Percentiles rank a stretch among this genome's conserved stretches.
Conservation (phyloP, 1,139 yeast species). For the Entelexis sorbosivorans region DNA sequence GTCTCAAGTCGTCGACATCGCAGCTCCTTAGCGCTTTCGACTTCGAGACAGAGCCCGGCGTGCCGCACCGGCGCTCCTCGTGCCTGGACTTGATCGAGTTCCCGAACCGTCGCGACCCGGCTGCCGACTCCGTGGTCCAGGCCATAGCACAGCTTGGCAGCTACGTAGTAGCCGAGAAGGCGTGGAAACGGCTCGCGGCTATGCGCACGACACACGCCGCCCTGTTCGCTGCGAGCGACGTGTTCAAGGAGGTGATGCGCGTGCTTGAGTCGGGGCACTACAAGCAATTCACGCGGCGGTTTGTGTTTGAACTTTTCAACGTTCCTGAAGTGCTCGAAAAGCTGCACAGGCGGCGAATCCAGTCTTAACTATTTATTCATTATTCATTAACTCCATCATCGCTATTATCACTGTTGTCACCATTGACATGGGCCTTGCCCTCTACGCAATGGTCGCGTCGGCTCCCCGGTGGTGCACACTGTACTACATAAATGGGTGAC, state of each 20-base stretch:
- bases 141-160: slow-evolving; percentile 54
- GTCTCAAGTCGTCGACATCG: slow-evolving; percentile 2
- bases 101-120: slow-evolving; percentile 30
- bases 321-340: slow-evolving; percentile 46
- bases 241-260: slow-evolving; percentile 51
- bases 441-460: too few species aligned
- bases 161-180: slow-evolving; percentile 51
- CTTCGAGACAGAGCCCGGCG: slow-evolving; percentile 12
- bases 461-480: too few species aligned
- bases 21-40: slow-evolving; percentile 13
- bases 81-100: slow-evolving; percentile 23
- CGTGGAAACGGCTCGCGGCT: slow-evolving; percentile 50
- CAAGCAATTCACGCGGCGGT: slow-evolving; percentile 52
- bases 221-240: slow-evolving; percentile 45
- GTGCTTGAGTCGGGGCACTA: slow-evolving; percentile 58
- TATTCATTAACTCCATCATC: background rate
- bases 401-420: too few species aligned
- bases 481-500: too few species aligned
- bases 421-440: too few species aligned
- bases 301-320: slow-evolving; percentile 57
- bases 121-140: slow-evolving; percentile 42
- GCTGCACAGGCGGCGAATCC: slow-evolving; percentile 8
- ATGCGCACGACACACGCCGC: slow-evolving; percentile 45
- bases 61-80: slow-evolving; percentile 6
- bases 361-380: slow-evolving; percentile 1